These are phyloP conservation scores for Apiotrichum akiyoshidainum DNA, from an alignment of 1,284 basidiomycete species.

Conservation along the genomic window DNA sequence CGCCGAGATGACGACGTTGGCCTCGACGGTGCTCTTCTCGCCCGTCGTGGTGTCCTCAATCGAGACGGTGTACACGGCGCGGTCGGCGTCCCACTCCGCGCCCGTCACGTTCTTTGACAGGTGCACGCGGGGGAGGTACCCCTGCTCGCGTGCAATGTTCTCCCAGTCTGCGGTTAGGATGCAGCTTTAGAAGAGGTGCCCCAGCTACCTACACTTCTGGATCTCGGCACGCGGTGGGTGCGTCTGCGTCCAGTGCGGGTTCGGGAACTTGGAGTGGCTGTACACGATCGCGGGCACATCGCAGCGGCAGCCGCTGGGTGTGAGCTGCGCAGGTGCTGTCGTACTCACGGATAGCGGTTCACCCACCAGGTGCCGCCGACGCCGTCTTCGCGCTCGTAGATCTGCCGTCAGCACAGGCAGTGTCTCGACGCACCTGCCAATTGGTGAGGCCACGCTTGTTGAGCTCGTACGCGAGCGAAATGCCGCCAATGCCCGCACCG, in stretches of 20 bases:
- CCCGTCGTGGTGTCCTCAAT: conserved; percentile 3
- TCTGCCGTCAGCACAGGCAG: conserved; percentile 10
- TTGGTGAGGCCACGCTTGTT: neutral
- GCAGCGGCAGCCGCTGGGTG: conserved; percentile 34
- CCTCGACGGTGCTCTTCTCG: conserved; percentile 6
- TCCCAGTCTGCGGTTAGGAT: conserved; percentile 9
- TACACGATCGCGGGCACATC: conserved; percentile 24
- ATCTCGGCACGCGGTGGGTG: conserved; percentile 22
- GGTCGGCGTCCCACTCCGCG: conserved; percentile 12
- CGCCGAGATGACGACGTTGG: conserved; percentile 26
- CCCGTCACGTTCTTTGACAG: neutral
- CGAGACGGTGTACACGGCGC: conserved; percentile 5
- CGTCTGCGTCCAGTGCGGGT: conserved; percentile 18
- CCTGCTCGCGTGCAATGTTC: conserved; percentile 8
- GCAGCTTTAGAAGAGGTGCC: too few species aligned
- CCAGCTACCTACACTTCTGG: conserved; percentile 17
- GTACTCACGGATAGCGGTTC: conserved; percentile 24
- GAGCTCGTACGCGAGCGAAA: neutral
- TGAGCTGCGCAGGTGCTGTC: neutral
- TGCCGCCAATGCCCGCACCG: neutral
- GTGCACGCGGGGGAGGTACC: conserved; percentile 2
- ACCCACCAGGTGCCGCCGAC: conserved; percentile 33
- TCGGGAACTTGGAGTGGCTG: conserved; percentile 18
- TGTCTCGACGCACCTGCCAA: neutral
- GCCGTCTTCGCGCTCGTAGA: conserved; percentile 32